Evolutionary conservation across 768 basidiomycete genomes (phyloP).

Genomic region (Pilatotrama ljubarskyi): DNA sequence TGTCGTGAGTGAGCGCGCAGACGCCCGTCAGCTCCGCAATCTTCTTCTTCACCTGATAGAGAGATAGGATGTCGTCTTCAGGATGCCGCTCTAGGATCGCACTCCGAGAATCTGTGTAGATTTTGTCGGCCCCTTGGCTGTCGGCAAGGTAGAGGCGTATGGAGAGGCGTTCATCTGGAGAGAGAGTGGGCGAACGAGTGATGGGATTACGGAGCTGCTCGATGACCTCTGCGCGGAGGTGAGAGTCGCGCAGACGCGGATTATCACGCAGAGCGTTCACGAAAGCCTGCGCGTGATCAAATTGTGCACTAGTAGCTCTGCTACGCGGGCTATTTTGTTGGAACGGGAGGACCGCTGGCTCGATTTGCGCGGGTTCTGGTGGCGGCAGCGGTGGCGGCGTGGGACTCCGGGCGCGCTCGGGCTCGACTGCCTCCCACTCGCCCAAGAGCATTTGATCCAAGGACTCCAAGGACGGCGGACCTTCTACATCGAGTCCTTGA

Average conservation of each 20-base stretch:
- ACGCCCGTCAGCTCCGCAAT: conserved; percentile 31
- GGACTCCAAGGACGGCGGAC: too few relatives aligned
- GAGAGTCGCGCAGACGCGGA: not conserved
- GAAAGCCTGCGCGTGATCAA: not conserved
- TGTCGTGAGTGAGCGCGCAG: conserved; percentile 30
- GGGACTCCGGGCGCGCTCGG: too few relatives aligned
- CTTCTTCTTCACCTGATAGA: not conserved
- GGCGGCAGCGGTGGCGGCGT: too few relatives aligned
- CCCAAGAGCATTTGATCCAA: too few relatives aligned
- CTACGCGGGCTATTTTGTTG: too few relatives aligned
- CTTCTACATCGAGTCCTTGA: too few relatives aligned
- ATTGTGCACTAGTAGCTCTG: too few relatives aligned
- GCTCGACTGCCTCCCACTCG: too few relatives aligned
- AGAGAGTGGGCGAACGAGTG: not conserved
- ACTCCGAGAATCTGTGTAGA: not conserved
- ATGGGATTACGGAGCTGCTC: not conserved
- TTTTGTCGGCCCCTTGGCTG: not conserved
- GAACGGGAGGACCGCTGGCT: too few relatives aligned
- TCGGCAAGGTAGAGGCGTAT: not conserved
- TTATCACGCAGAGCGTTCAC: not conserved
- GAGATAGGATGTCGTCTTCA: not conserved
- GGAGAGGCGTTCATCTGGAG: not conserved
- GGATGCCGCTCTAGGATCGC: not conserved
- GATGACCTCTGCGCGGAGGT: not conserved
- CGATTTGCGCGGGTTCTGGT: too few relatives aligned